Conservation (phyloP, 768 basidiomycete species). For the Podaxis rugospora region DNA sequence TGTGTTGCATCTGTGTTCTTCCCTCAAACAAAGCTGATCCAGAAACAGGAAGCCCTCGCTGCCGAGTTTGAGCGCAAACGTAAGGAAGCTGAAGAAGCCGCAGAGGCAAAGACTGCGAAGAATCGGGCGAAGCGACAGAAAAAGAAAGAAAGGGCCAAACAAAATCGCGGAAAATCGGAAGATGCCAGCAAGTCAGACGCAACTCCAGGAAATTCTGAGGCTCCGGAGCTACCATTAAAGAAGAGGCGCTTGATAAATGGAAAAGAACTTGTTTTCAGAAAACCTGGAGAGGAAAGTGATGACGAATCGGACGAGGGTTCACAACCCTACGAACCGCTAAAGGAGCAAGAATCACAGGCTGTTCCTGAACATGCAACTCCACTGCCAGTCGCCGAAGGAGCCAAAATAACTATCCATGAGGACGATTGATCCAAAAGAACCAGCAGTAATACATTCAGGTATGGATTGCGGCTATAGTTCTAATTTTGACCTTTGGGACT, state of each 20-base stretch:
- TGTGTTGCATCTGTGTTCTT: conserved; percentile 27
- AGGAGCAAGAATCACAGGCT: not conserved
- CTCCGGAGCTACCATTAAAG: conserved; percentile 48
- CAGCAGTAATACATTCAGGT: not conserved
- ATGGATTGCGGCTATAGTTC: not conserved
- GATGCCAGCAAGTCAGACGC: conserved; percentile 15
- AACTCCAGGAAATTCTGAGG: conserved; percentile 16
- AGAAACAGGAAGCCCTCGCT: conserved; percentile 58
- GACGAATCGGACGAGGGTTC: conserved; percentile 27
- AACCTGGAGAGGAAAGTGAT: conserved; percentile 37
- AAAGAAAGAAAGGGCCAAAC: conserved; percentile 74
- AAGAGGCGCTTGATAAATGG: conserved; percentile 81
- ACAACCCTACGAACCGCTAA: not conserved
- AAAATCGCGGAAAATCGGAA: conserved; percentile 23
- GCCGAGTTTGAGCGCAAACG: conserved; percentile 75
- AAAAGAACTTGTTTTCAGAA: conserved; percentile 55
- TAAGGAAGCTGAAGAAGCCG: conserved; percentile 61
- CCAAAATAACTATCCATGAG: conserved; percentile 29
- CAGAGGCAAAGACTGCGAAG: conserved; percentile 90
- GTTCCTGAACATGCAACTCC: conserved; percentile 5
- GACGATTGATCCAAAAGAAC: conserved; percentile 19
- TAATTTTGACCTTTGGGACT: not conserved
- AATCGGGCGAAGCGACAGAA: conserved; percentile 93
- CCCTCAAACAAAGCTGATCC: not conserved
- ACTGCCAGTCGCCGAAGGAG: conserved; percentile 12